Evolutionary conservation across 2,329 filamentous ascomycete species (phyloP).

Genomic region (Didymella pomorum): DNA sequence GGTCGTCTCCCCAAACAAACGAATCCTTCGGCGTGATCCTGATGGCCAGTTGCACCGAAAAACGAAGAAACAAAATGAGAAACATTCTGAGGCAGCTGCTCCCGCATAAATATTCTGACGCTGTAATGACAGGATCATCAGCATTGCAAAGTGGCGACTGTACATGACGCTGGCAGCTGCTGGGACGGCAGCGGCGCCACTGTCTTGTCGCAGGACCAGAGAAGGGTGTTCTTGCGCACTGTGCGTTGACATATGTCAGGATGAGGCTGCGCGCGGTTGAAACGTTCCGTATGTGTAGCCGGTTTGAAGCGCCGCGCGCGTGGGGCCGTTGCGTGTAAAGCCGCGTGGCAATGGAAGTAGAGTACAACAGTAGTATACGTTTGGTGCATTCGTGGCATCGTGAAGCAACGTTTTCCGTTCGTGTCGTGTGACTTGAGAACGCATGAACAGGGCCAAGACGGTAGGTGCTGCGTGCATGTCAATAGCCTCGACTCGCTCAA

Average conservation of each 20-base stretch:
- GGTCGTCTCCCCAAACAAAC: conserved; percentile 1
- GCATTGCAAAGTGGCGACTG: background rate
- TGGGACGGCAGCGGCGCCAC: conserved; percentile 1
- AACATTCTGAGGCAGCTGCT: conserved; percentile 14
- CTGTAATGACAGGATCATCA: conserved; percentile 5
- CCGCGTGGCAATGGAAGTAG: conserved; percentile 12
- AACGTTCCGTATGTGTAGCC: conserved; percentile 5
- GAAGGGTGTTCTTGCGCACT: conserved; percentile 3
- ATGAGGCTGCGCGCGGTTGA: conserved; percentile 11
- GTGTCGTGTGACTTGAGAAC: background rate
- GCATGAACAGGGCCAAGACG: background rate
- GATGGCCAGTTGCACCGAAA: conserved; percentile 5
- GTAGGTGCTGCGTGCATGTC: background rate
- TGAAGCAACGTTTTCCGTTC: background rate
- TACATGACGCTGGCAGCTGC: conserved; percentile 1
- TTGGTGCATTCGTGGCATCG: background rate
- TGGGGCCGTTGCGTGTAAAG: conserved; percentile 11
- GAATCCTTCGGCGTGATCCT: background rate
- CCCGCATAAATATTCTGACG: conserved; percentile 14
- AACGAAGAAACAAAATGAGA: conserved; percentile 16
- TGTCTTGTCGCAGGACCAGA: conserved; percentile 7
- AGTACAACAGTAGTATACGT: background rate
- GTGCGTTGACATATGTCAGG: conserved; percentile 18
- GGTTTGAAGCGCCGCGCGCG: conserved; percentile 14
- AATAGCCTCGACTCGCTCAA: background rate